Evolutionary conservation across 768 basidiomycete species (phyloP).

Genomic region (Pleurotus citrinopileatus): DNA sequence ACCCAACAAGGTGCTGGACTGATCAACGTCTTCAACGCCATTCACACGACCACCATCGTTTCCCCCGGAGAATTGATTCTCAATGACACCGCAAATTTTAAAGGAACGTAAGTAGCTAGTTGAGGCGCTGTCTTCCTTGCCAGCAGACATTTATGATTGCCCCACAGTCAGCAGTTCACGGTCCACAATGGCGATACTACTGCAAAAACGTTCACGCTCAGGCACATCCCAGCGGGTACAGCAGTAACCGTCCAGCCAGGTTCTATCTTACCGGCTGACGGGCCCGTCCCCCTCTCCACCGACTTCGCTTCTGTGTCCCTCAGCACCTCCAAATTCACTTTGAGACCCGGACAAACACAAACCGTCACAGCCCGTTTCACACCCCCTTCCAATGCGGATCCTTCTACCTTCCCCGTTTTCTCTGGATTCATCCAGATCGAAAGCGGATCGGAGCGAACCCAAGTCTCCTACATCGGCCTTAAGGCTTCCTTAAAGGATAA

Average conservation of each 20-base stretch:
- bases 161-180: slow-evolving; percentile 42
- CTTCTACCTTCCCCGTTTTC: slow-evolving; percentile 40
- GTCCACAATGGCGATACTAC: slow-evolving; percentile 47
- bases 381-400: slow-evolving; percentile 36
- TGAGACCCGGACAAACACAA: slow-evolving; percentile 39
- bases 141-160: background rate
- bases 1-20: slow-evolving; percentile 56
- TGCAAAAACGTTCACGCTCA: slow-evolving; percentile 42
- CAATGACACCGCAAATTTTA: slow-evolving; percentile 63
- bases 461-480: slow-evolving; percentile 36
- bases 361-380: slow-evolving; percentile 42
- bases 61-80: slow-evolving; percentile 56
- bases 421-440: slow-evolving; percentile 42
- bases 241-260: slow-evolving; percentile 42
- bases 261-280: slow-evolving; percentile 5
- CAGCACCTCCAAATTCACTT: slow-evolving; percentile 38
- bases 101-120: slow-evolving; percentile 31
- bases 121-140: background rate
- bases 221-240: slow-evolving; percentile 57
- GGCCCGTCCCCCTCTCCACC: slow-evolving; percentile 44
- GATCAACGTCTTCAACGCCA: slow-evolving; percentile 55
- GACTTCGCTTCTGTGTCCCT: slow-evolving; percentile 45
- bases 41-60: slow-evolving; percentile 49
- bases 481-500: slow-evolving; percentile 41
- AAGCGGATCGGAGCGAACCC: slow-evolving; percentile 24